Evolutionary conservation across 106 monocot species (phyloP).

Genomic region (Chionographis japonica): DNA sequence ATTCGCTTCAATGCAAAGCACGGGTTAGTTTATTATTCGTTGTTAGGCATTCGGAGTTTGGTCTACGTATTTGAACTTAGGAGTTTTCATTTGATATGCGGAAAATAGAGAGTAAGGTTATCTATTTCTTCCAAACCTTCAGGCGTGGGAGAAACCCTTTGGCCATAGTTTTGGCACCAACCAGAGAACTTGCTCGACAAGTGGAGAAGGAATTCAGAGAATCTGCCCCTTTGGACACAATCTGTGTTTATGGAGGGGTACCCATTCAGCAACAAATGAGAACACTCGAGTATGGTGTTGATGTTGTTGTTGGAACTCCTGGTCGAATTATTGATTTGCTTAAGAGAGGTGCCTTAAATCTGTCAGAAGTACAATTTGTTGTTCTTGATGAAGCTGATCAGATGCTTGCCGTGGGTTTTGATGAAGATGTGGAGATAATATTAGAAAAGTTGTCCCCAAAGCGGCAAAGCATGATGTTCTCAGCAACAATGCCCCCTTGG

Average conservation of each 20-base stretch:
- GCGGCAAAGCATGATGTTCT: slow-evolving; percentile 92
- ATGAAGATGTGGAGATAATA: slow-evolving; percentile 91
- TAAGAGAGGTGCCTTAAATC: slow-evolving; percentile 74
- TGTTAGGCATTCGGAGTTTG: no score
- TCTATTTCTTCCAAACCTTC: slow-evolving; percentile 3
- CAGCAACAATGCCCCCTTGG: slow-evolving; percentile 95
- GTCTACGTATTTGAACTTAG: background rate
- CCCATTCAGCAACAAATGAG: slow-evolving; percentile 79
- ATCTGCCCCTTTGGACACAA: slow-evolving; percentile 66
- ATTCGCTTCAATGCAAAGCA: slow-evolving; percentile 58
- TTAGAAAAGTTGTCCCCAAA: slow-evolving; percentile 67
- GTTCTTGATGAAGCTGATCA: slow-evolving; percentile 97
- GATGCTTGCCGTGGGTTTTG: slow-evolving; percentile 97
- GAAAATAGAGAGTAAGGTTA: background rate
- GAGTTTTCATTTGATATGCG: background rate
- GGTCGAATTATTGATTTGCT: slow-evolving; percentile 91
- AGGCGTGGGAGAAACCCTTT: slow-evolving; percentile 81
- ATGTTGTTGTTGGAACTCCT: slow-evolving; percentile 93
- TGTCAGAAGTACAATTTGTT: slow-evolving; percentile 89
- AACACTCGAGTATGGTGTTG: slow-evolving; percentile 74
- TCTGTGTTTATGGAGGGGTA: slow-evolving; percentile 94
- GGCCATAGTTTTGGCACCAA: slow-evolving; percentile 86
- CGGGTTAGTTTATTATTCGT: slow-evolving; percentile 45
- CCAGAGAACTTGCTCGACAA: slow-evolving; percentile 89
- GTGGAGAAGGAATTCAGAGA: slow-evolving; percentile 97